Evolutionary conservation across 2,329 filamentous ascomycete genomes (phyloP), one percentile per base, ranked within the genome.

Genomic region (Aschersonia sp.): DNA sequence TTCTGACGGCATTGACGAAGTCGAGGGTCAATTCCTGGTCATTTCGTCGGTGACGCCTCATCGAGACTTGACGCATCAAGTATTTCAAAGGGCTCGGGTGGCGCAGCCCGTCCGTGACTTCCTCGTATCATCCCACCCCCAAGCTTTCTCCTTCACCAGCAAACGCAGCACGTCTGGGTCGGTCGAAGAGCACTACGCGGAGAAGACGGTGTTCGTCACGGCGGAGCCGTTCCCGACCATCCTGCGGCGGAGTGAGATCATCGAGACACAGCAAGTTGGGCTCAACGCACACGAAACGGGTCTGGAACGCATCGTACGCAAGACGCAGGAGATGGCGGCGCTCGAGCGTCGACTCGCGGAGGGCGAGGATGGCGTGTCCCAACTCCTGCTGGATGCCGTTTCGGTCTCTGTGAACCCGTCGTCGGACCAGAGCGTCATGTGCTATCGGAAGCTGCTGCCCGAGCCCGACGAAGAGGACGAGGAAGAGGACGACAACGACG

Each of bases 171-270:
- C 83, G 2, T 74, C 71, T 9, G 82, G 85, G 9, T 75, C 79
- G 1, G 79, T 84, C 3, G 71, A 77, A 29, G 82, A 86, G 47
- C 85, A 92, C 55, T 84, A 74, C 52, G 81, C 87, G 0, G 85
- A 95, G 60, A 97, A 95, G 70, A 74, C 81, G 0, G 66, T 95
- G 1, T 95, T 87, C 61, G 84, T 80, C 0, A 90, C 88, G 0
- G 82, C 81, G 0, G 89, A 95, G 56, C 66, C 82, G 1, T 97
- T 97, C 67, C 92, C 90, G 1, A 95, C 89, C 1, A 94, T 97
- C 45, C 69, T 95, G 30, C 79, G 87, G 32, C 79, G 89, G 48
- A 94, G 87, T 55, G 89, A 95, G 65, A 84, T 97, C 50, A 67
- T 94, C 11, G 70, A 77, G 6, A 72, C 76, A 1, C 76, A 81